Base-by-base conservation (phyloP, 2,329 filamentous ascomycete species). In the Colletotrichum scovillei region DNA sequence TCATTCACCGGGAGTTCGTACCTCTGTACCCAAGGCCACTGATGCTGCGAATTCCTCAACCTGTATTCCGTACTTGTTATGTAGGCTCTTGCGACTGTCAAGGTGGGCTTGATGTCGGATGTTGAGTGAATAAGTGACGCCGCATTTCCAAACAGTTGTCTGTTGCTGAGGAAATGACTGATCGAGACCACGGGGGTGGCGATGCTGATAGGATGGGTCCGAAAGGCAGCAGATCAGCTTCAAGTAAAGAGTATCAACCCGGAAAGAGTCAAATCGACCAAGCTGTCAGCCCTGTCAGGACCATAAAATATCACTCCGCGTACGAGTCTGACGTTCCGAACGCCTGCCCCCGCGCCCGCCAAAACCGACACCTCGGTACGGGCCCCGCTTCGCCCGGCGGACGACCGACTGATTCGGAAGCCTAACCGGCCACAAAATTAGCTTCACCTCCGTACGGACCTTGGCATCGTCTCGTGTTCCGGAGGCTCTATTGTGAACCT, bases 331-430 rank as follows among this genome's bases (percentile, higher is more conserved):
- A 35, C 24, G 60, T 53, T 19, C 24, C 46, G 38, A 49, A 57
- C 46, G 52, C 26, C 66, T 55, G 42, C 19, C 42, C 42, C 19
- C 42, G 19, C n/a, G 55, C 57, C 16, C 24, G 22, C 42, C 22
- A 22, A 49, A 26, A 57, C 28, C 57, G 12, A 38, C 22, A 22
- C 22, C 46, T 56, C 22, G 35, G 56, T 24, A 38, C 28, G 30
- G 55, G 42, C 32, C 49, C 67, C 67, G 57, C 46, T 26, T 55
- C 42, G 19, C 63, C 70, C 60, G 62, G 30, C 70, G 56, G 70
- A 70, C 42, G 35, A 53, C 70, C 67, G 56, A 66, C 66, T 22
- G 60, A 65, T 65, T 49, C 70, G 67, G 70, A 70, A 70, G 35
- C 32, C 35, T 65, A 26, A 28, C 67, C 70, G 42, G 67, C 60